Percentiles rank a stretch among this genome's conserved stretches.
These are phyloP conservation scores for Cadophora luteo-olivacea DNA, from an alignment of 2,329 filamentous ascomycete genomes.

Conservation along the genomic window DNA sequence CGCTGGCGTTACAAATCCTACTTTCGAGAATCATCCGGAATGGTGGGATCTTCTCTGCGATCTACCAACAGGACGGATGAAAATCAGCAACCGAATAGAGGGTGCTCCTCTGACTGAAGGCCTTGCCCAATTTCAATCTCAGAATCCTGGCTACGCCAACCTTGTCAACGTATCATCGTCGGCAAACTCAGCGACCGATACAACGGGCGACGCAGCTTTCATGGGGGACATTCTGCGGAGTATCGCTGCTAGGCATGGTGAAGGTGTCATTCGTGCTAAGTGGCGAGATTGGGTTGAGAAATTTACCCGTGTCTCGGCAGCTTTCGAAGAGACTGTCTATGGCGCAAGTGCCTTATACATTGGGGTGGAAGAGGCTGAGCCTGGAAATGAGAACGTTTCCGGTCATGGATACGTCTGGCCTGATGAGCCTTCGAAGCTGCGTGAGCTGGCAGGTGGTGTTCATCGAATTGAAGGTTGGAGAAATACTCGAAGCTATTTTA, in stretches of 20 bases:
- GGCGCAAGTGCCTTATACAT: conserved; percentile 90
- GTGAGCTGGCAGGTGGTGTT: conserved; percentile 89
- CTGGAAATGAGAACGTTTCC: conserved; percentile 62
- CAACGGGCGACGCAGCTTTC: conserved; percentile 87
- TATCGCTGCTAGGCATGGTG: conserved; percentile 84
- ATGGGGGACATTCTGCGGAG: conserved; percentile 86
- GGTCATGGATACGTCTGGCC: conserved; percentile 97
- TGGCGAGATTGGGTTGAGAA: conserved; percentile 95
- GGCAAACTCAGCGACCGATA: conserved; percentile 45
- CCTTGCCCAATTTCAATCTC: conserved; percentile 84
- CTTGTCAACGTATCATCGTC: conserved; percentile 51
- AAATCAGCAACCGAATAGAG: conserved; percentile 91
- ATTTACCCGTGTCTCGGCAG: conserved; percentile 89
- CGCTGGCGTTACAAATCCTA: conserved; percentile 95
- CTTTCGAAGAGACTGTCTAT: conserved; percentile 95
- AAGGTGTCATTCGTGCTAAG: conserved; percentile 88
- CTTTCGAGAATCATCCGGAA: conserved; percentile 91
- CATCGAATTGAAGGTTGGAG: conserved; percentile 96
- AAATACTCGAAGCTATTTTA: conserved; percentile 93
- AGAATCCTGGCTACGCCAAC: conserved; percentile 64
- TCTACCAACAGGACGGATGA: conserved; percentile 88
- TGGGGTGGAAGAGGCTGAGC: conserved; percentile 74
- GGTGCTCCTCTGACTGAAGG: conserved; percentile 83
- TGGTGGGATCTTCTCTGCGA: conserved; percentile 99
- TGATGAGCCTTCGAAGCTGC: conserved; percentile 79